phyloP scores from a whole-genome alignment of 306 rosid genomes.

The Sophora flavescens region DNA sequence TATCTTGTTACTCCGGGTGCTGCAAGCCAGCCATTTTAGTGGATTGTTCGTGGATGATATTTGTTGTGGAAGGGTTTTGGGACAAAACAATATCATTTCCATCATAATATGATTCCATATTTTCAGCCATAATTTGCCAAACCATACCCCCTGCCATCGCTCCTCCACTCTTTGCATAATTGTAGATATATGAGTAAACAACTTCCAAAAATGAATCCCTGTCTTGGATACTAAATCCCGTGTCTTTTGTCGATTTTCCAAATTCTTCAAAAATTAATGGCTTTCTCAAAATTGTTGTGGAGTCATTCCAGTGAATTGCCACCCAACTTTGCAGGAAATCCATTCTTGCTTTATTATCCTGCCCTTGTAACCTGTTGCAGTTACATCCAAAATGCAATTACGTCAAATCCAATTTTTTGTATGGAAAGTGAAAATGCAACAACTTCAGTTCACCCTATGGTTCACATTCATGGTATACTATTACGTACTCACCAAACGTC shows the following conservation, averaged over 20 bases:
- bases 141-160: constrained; percentile 53
- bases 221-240: constrained; percentile 22
- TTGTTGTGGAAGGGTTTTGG: constrained; percentile 37
- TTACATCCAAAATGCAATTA: neutral
- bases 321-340: constrained; percentile 44
- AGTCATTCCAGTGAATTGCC: constrained; percentile 41
- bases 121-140: constrained; percentile 51
- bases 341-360: constrained; percentile 30
- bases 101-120: constrained; percentile 51
- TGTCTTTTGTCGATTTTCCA: constrained; percentile 46
- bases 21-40: constrained; percentile 20
- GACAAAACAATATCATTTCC: constrained; percentile 54
- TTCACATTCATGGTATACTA: neutral
- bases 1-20: neutral
- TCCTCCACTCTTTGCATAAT: constrained; percentile 42
- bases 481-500: constrained; percentile 47
- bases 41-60: constrained; percentile 46
- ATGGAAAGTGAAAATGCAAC: neutral
- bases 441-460: neutral
- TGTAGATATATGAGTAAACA: constrained; percentile 41
- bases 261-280: constrained; percentile 52
- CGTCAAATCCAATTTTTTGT: neutral
- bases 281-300: constrained; percentile 46
- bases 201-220: constrained; percentile 43
- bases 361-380: constrained; percentile 46